phyloP scores from a whole-genome alignment of 257 asterid genomes.

The Linaria vulgaris region DNA sequence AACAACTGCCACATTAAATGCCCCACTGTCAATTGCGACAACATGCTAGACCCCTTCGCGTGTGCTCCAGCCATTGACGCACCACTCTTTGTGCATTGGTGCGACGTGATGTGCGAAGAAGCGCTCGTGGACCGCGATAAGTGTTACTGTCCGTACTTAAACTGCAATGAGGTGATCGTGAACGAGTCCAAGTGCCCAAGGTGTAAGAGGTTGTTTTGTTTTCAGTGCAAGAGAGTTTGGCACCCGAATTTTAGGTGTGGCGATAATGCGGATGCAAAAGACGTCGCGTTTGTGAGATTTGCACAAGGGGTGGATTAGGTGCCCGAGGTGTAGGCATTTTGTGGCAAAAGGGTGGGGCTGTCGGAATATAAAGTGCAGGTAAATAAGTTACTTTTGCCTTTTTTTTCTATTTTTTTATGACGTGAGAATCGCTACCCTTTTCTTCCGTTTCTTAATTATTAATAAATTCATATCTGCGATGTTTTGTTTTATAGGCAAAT shows the following conservation, averaged over 20 bases:
- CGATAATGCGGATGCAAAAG: conserved; percentile 42
- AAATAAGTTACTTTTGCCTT: no score
- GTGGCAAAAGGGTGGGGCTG: conserved; percentile 58
- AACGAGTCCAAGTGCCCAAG: conserved; percentile 52
- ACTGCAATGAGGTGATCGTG: conserved; percentile 51
- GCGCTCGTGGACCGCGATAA: conserved; percentile 35
- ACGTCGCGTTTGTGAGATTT: conserved; percentile 53
- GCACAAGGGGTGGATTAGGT: conserved; percentile 57
- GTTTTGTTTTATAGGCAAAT: no score
- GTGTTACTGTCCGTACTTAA: conserved; percentile 50
- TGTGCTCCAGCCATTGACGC: conserved; percentile 40
- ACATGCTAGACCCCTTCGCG: conserved; percentile 49
- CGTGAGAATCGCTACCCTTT: no score
- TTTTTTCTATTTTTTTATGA: no score
- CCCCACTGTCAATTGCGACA: no score
- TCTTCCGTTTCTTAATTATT: no score
- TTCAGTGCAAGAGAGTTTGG: conserved; percentile 53
- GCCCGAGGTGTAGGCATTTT: conserved; percentile 65
- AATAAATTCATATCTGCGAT: no score
- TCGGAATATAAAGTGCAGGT: conserved; percentile 57
- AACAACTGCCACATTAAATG: no score
- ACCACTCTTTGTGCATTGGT: conserved; percentile 56
- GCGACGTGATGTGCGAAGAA: conserved; percentile 59
- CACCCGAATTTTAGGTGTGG: conserved; percentile 58
- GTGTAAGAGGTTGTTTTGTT: conserved; percentile 57